Conservation (phyloP, 2,329 filamentous ascomycete species). For the Curvularia verruculosa region DNA sequence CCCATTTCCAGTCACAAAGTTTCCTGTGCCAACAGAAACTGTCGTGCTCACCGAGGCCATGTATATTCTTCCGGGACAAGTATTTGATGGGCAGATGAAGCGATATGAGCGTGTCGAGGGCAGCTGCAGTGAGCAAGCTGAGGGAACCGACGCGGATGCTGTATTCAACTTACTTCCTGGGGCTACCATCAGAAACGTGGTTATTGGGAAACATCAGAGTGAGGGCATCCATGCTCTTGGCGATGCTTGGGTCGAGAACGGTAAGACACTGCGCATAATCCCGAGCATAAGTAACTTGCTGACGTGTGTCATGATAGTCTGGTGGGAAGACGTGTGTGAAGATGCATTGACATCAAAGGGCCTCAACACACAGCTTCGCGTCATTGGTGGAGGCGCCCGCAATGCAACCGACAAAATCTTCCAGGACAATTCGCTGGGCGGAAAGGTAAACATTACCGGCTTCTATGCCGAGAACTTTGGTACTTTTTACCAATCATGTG, state of each 20-base stretch:
- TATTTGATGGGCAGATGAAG: slow-evolving; percentile 37
- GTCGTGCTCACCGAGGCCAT: slow-evolving; percentile 33
- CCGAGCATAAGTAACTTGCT: background rate
- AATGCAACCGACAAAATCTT: slow-evolving; percentile 36
- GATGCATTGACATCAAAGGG: slow-evolving; percentile 34
- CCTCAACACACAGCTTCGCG: slow-evolving; percentile 35
- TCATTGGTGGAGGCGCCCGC: slow-evolving; percentile 36
- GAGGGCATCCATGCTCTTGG: slow-evolving; percentile 35
- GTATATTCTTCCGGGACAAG: slow-evolving; percentile 32
- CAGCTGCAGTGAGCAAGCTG: slow-evolving; percentile 34
- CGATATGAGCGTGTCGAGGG: slow-evolving; percentile 34
- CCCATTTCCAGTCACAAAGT: slow-evolving; percentile 29
- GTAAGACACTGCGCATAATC: background rate
- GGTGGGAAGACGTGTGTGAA: slow-evolving; percentile 38
- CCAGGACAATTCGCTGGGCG: slow-evolving; percentile 28
- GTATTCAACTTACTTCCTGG: slow-evolving; percentile 34
- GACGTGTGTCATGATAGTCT: slow-evolving; percentile 18
- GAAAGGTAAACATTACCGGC: slow-evolving; percentile 33
- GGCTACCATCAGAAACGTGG: slow-evolving; percentile 30
- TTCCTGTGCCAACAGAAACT: slow-evolving; percentile 33
- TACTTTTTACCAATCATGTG: slow-evolving; percentile 35
- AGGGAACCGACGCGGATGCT: slow-evolving; percentile 34
- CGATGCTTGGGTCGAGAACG: slow-evolving; percentile 38
- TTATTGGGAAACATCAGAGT: slow-evolving; percentile 36
- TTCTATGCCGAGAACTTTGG: slow-evolving; percentile 36